Conservation (phyloP, 768 basidiomycete genomes). For the Russula sp. region DNA sequence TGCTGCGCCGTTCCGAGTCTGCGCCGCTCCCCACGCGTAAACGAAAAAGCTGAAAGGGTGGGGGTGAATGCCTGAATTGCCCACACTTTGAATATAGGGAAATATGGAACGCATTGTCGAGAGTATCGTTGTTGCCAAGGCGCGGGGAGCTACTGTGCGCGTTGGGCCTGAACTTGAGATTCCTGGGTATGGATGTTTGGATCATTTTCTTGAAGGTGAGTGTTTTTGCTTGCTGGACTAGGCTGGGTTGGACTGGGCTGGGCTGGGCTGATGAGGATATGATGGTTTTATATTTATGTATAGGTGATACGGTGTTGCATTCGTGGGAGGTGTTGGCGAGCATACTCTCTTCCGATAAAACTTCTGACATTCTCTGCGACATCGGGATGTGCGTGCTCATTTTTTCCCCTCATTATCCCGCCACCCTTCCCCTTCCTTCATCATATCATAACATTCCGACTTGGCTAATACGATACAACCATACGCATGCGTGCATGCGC, state of each 20-base stretch:
- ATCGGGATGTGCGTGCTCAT: constrained; percentile 73
- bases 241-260: too few relatives aligned
- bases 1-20: too few relatives aligned
- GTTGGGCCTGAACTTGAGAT: constrained; percentile 98
- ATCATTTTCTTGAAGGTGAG: constrained; percentile 94
- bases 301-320: constrained; percentile 94
- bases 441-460: too few relatives aligned
- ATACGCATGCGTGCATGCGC: neutral
- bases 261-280: neutral
- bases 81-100: too few relatives aligned
- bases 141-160: constrained; percentile 80
- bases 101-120: constrained; percentile 88
- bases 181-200: constrained; percentile 95
- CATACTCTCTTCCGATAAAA: constrained; percentile 75
- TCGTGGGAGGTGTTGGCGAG: constrained; percentile 98
- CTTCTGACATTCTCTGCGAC: constrained; percentile 88
- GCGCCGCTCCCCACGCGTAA: too few relatives aligned
- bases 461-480: too few relatives aligned
- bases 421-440: too few relatives aligned
- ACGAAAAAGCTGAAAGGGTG: too few relatives aligned
- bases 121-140: constrained; percentile 86
- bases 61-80: too few relatives aligned
- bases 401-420: too few relatives aligned
- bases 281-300: too few relatives aligned
- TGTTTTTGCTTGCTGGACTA: too few relatives aligned